Base-by-base conservation (phyloP, 768 basidiomycete species). In the Pleurotus tuber-regium region DNA sequence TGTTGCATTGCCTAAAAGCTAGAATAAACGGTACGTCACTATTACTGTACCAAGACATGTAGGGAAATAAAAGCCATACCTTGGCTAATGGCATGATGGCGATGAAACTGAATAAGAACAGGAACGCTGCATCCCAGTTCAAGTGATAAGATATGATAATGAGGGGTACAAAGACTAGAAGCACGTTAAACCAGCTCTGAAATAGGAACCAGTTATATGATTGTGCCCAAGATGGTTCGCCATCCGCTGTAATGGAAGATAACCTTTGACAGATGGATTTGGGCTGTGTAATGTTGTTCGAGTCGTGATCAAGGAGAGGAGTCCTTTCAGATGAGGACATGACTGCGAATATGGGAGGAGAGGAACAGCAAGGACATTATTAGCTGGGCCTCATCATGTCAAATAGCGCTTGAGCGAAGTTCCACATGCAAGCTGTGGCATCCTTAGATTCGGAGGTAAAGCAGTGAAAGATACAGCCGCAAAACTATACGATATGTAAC, bases 51-150 rank as follows among this genome's bases (percentile, higher is more conserved):
- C 23, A 56, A n/a, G 36, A 18, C 4, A 4, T 36, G 6, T 16
- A 14, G 25, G 50, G 36, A 16, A 7, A 9, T 57, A n/a, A n/a
- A n/a, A n/a, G n/a, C n/a, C 74, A 46, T 59, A 90, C 91, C 75
- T 87, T 88, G 23, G 92, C 94, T 23, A 97, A 77, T 21, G 94
- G 94, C 50, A 94, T 73, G 59, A 94, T 92, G 9, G 91, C 88
- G 36, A 91, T 58, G 64, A 93, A 92, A 56, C 84, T 85, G 66
- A 89, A 87, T 5, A 66, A 66, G 58, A 91, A 91, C 10, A 85
- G 80, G n/a, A 84, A 67, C 14, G 79, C 83, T 25, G 83, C 84
- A 74, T 91, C 90, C 87, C 87, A 91, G 59, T 80, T 61, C 14
- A 81, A 63, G 57, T 80, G 73, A 66, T 90, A 82, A 19, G 89